Conservation (phyloP, 2,329 filamentous ascomycete genomes). For the Leptographium galeiforme region DNA sequence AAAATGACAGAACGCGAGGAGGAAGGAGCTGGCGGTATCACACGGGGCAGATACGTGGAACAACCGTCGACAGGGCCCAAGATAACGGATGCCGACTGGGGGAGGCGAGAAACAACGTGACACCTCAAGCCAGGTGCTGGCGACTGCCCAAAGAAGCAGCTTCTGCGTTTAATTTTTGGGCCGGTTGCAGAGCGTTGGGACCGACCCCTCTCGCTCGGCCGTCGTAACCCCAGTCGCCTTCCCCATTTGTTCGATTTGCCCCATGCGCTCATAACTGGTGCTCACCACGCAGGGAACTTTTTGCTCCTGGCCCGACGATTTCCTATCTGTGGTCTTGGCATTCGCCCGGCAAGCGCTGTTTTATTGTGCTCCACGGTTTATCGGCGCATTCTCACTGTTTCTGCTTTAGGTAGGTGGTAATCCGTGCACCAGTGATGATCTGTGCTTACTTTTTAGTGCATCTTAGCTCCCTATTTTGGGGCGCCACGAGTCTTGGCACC, state of each 20-base stretch:
- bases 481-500: background rate
- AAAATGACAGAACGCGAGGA: background rate
- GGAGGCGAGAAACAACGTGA: background rate
- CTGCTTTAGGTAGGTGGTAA: constrained; percentile 9
- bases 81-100: background rate
- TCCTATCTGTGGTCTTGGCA: background rate
- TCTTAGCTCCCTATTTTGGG: background rate
- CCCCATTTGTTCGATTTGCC: background rate
- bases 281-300: background rate
- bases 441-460: background rate
- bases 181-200: no score
- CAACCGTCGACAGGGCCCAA: background rate
- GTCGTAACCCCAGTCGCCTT: background rate
- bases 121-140: background rate
- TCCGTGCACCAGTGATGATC: background rate
- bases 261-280: background rate
- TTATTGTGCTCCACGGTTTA: background rate
- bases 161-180: background rate
- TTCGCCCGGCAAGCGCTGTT: background rate
- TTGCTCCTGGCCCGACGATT: background rate
- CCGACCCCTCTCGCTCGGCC: no score
- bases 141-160: background rate
- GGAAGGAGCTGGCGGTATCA: background rate
- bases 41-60: background rate
- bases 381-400: constrained; percentile 1